A percentile compares a stretch with the other conserved stretches of the same genome.
phyloP scores from a whole-genome alignment of 352 stramenopile species.

The Blastocystis sp. region DNA sequence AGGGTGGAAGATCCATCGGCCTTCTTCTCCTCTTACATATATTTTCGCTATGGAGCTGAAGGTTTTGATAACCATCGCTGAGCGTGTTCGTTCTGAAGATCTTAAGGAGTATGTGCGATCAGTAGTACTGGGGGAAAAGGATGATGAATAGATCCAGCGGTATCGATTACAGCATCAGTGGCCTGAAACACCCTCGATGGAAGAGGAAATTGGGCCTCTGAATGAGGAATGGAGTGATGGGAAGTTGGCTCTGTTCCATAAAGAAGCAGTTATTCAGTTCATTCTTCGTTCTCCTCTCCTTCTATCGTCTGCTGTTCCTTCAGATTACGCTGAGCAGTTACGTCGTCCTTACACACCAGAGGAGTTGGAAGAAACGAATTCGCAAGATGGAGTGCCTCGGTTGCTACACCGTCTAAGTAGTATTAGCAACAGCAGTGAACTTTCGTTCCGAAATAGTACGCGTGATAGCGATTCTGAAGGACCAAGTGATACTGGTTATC shows the following conservation, averaged over 20 bases:
- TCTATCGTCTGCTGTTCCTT: slow-evolving; percentile 7
- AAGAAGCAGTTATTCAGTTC: slow-evolving; percentile 23
- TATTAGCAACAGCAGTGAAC: slow-evolving; percentile 23
- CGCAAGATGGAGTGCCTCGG: background rate
- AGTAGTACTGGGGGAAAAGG: background rate
- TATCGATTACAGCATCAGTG: slow-evolving; percentile 39
- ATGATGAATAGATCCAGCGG: background rate
- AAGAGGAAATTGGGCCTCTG: background rate
- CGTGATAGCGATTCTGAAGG: slow-evolving; percentile 4
- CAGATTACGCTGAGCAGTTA: slow-evolving; percentile 29
- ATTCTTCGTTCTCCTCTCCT: slow-evolving; percentile 25
- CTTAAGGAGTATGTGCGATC: background rate
- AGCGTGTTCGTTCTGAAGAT: slow-evolving; percentile 1
- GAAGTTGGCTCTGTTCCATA: background rate
- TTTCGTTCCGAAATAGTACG: slow-evolving; percentile 36
- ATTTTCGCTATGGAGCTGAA: slow-evolving; percentile 6
- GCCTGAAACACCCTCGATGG: background rate
- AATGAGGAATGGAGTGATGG: slow-evolving; percentile 13
- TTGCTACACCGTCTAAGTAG: slow-evolving; percentile 4
- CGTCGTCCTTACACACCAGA: background rate
- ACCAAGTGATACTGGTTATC: background rate
- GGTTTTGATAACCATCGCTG: background rate
- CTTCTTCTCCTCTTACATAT: background rate
- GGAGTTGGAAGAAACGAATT: background rate
- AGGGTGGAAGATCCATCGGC: background rate